Conservation (phyloP, 768 basidiomycete species). For the Podaxis sp. region DNA sequence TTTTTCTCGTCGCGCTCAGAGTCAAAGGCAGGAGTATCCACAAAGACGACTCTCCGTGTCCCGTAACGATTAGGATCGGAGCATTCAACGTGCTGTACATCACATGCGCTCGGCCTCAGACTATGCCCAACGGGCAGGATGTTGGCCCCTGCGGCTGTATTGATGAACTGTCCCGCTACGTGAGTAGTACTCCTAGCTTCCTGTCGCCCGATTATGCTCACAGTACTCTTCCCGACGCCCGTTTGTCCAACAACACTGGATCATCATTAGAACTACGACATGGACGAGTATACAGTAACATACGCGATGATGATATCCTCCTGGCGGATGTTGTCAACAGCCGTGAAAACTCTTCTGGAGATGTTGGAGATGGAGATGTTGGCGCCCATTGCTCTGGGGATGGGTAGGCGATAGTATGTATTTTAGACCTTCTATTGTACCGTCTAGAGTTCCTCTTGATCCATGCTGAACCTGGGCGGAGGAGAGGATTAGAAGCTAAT, state of each 20-base stretch:
- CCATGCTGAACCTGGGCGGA: neutral
- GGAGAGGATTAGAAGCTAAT: neutral
- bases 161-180: constrained; percentile 16
- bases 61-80: constrained; percentile 1
- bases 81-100: constrained; percentile 15
- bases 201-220: neutral
- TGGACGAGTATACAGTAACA: neutral
- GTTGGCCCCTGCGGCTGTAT: constrained; percentile 9
- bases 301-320: constrained; percentile 13
- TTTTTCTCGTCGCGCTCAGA: constrained; percentile 15
- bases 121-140: constrained; percentile 9
- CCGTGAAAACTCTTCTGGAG: neutral
- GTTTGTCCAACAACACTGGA: constrained; percentile 11
- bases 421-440: neutral
- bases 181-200: neutral
- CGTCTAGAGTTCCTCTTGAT: neutral
- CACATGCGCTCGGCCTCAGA: constrained; percentile 9
- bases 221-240: constrained; percentile 13
- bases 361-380: neutral
- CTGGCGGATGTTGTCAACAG: constrained; percentile 8
- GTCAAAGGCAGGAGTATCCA: constrained; percentile 18
- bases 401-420: neutral
- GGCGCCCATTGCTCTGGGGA: constrained; percentile 8
- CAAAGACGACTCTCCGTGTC: constrained; percentile 13
- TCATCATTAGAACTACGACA: neutral